A percentile compares a stretch with the other conserved stretches of the same genome.
phyloP scores from a whole-genome alignment of 306 rosid species.

The Carpinus viminea region DNA sequence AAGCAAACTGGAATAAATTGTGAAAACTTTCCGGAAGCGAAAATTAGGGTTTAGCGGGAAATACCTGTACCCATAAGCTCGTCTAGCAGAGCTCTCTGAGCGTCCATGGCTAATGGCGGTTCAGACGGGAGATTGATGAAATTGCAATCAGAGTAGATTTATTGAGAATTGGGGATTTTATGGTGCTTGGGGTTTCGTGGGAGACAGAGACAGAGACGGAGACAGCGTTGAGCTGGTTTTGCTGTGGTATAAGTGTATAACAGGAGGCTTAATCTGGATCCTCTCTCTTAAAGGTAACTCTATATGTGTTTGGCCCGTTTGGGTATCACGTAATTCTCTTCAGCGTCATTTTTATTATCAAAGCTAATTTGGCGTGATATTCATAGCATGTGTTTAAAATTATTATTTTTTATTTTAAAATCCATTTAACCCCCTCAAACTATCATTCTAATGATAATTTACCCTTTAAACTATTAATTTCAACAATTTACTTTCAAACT shows the following conservation, averaged over 20 bases:
- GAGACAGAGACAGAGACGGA: not conserved
- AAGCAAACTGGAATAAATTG: not conserved
- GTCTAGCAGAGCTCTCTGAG: constrained; percentile 97
- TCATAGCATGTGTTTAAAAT: no score
- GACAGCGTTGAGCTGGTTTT: not conserved
- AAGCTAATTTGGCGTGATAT: no score
- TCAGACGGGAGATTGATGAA: not conserved
- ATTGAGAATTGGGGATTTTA: not conserved
- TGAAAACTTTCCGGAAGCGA: not conserved
- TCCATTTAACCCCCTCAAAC: no score
- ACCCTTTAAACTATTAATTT: no score
- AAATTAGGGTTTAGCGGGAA: constrained; percentile 7
- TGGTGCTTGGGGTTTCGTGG: not conserved
- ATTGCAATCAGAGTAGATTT: not conserved
- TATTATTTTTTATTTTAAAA: no score
- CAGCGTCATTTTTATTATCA: no score
- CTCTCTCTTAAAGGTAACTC: no score
- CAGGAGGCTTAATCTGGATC: not conserved
- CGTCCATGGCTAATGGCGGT: constrained; percentile 65
- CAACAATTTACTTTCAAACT: no score
- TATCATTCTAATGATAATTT: no score
- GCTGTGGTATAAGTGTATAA: not conserved
- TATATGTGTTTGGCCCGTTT: no score
- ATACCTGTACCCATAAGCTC: constrained; percentile 98
- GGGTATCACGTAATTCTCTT: no score